These are phyloP conservation scores for Hammondia hammondi DNA, from an alignment of 169 alveolate species.

Conservation along the genomic window DNA sequence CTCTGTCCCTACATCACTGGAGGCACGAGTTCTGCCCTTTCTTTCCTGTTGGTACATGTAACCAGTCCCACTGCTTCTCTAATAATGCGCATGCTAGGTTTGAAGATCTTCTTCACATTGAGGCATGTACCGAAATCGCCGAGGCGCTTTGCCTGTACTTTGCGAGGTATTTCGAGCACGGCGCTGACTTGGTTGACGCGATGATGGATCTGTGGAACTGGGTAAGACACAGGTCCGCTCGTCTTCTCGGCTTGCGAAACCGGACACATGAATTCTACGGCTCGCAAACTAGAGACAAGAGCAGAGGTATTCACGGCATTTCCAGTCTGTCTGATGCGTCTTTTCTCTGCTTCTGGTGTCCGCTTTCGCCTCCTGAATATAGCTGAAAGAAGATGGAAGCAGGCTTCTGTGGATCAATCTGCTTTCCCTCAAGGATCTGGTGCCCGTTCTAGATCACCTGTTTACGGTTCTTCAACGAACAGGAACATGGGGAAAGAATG, in stretches of 20 bases:
- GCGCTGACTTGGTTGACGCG: conserved; percentile 54
- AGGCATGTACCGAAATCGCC: conserved; percentile 61
- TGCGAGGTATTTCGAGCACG: conserved; percentile 57
- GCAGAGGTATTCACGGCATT: not conserved
- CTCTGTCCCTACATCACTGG: no score
- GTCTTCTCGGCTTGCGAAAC: not conserved
- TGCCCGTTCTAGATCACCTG: conserved; percentile 31
- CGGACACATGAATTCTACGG: not conserved
- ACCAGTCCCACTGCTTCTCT: not conserved
- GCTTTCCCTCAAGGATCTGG: conserved; percentile 43
- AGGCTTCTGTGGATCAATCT: conserved; percentile 63
- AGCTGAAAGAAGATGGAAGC: conserved; percentile 40
- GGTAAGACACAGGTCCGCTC: conserved; percentile 27
- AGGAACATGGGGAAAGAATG: conserved; percentile 36
- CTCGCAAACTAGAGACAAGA: not conserved
- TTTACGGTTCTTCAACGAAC: conserved; percentile 39
- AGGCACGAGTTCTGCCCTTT: no score
- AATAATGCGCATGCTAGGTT: conserved; percentile 7
- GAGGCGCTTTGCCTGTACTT: conserved; percentile 66
- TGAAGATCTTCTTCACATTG: conserved; percentile 53
- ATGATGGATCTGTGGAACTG: conserved; percentile 63
- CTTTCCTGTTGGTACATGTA: no score
- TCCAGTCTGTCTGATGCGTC: not conserved
- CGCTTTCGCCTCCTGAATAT: not conserved
- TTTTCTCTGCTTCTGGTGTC: not conserved